Percentiles rank a stretch among this genome's conserved stretches.
Evolutionary conservation across 148 eudicot genomes (phyloP).

Genomic region (Diospyros lotus): DNA sequence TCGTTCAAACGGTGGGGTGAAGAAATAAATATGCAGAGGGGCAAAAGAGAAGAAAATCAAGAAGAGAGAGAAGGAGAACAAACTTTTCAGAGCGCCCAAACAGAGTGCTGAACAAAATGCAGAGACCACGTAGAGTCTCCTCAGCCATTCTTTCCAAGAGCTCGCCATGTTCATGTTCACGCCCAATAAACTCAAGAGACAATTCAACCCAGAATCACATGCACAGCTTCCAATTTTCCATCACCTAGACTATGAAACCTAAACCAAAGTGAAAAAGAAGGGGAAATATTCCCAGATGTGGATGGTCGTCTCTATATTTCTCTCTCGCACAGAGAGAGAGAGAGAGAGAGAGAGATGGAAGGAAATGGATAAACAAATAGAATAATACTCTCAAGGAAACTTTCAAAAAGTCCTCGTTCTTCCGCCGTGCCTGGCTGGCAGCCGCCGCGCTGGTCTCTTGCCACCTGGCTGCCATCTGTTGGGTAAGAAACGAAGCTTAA

Average conservation of each 20-base stretch:
- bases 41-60: not conserved
- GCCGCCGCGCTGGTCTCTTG: no score
- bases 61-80: slow-evolving; percentile 15
- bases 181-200: not conserved
- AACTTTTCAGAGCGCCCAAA: slow-evolving; percentile 82
- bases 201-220: not conserved
- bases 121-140: slow-evolving; percentile 60
- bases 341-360: no score
- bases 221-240: not conserved
- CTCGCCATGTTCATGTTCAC: slow-evolving; percentile 34
- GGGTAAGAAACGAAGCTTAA: no score
- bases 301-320: not conserved
- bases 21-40: not conserved
- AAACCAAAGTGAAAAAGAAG: not conserved
- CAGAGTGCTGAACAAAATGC: slow-evolving; percentile 74
- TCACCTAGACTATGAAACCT: not conserved
- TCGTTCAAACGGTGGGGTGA: no score
- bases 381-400: no score
- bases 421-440: no score
- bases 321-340: no score
- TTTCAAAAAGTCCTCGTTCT: no score
- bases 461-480: no score
- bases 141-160: slow-evolving; percentile 35
- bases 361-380: no score
- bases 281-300: not conserved